These are phyloP conservation scores for Pythium apleroticum DNA, from an alignment of 352 stramenopile species.

Conservation along the genomic window DNA sequence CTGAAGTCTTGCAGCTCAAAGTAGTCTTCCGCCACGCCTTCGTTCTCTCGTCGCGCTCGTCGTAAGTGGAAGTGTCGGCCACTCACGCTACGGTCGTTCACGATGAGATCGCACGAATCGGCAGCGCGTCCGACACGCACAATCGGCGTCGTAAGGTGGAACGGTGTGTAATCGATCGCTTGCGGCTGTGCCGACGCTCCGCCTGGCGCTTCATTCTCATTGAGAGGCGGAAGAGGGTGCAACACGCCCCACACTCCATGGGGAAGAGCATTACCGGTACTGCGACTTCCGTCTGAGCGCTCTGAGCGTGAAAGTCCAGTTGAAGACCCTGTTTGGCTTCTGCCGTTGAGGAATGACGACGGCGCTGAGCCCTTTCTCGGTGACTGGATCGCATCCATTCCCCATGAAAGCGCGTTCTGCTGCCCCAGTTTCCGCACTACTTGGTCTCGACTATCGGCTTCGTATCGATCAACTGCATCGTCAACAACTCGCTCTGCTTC, in stretches of 20 bases:
- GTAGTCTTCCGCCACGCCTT: conserved; percentile 47
- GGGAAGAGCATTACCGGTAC: conserved; percentile 29
- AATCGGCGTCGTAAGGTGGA: conserved; percentile 68
- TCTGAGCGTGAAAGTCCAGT: conserved; percentile 11
- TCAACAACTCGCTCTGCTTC: conserved; percentile 74
- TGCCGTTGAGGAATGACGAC: conserved; percentile 25
- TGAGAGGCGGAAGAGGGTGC: conserved; percentile 67
- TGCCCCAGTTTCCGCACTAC: conserved; percentile 69
- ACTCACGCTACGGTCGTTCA: conserved; percentile 88
- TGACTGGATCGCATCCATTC: conserved; percentile 80
- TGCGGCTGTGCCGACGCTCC: conserved; percentile 13
- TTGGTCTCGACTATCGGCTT: conserved; percentile 54
- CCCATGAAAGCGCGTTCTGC: conserved; percentile 83
- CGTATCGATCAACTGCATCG: conserved; percentile 62
- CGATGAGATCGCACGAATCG: conserved; percentile 85
- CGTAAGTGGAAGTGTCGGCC: conserved; percentile 84
- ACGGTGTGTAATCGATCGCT: conserved; percentile 51
- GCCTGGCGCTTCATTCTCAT: conserved; percentile 50
- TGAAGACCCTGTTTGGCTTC: background rate
- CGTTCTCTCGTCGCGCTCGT: conserved; percentile 54
- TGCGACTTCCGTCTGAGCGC: conserved; percentile 10
- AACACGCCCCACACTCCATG: conserved; percentile 75
- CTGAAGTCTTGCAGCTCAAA: conserved; percentile 88
- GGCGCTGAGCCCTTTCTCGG: conserved; percentile 40
- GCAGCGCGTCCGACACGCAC: conserved; percentile 74